Base-by-base conservation (phyloP, 192 early-diverging fungal genomes). In the Coemansia sp. region DNA sequence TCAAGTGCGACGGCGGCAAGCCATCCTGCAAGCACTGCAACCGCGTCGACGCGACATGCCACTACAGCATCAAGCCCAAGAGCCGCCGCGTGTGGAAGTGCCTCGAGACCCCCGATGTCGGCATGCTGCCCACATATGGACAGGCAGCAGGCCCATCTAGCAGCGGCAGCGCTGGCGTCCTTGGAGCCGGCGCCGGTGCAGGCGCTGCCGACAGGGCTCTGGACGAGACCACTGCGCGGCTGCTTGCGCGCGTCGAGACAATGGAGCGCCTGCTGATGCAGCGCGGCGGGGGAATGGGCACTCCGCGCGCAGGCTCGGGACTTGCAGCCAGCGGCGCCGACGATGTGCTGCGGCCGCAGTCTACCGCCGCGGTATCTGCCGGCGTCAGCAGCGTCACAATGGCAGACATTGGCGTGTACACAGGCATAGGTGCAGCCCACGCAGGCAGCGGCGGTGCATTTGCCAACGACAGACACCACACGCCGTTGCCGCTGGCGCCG, bases 51-150 rank as follows among this genome's bases (percentile, higher is more conserved):
- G 62, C 53, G 2, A 50, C 68, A 13, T 78, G 76, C 36, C 68
- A 72, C 48, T 78, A 72, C 39, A 78, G 76, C 50, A 58, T 74
- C 34, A 74, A 74, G 59, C 71, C 71, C 11, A 74, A 74, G 52
- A 67, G 64, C 24, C 64, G 71, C 38, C 58, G 71, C 27, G 63
- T 64, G 64, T 74, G 71, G 71, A 74, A 74, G 40, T 74, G 71
- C 19, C 47, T 74, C 20, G 71, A 74, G 40, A 50, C 30, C 10
- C 25, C 58, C 19, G 58, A 43, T 20, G 42, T 32, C 28, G 38
- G 32, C 4, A 14, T 43, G 2, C 35, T 43, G 13, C 19, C 53
- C 11, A 40, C 32, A 13, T 10, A 26, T 14, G 27, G 33, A 29
- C 15, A 27, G 13, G 29, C 15, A 17, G 26, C 50, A 2, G n/a